Evolutionary conservation across 805 yeast genomes (phyloP), one percentile per base, ranked within the genome.

Genomic region (Metschnikowia matae): DNA sequence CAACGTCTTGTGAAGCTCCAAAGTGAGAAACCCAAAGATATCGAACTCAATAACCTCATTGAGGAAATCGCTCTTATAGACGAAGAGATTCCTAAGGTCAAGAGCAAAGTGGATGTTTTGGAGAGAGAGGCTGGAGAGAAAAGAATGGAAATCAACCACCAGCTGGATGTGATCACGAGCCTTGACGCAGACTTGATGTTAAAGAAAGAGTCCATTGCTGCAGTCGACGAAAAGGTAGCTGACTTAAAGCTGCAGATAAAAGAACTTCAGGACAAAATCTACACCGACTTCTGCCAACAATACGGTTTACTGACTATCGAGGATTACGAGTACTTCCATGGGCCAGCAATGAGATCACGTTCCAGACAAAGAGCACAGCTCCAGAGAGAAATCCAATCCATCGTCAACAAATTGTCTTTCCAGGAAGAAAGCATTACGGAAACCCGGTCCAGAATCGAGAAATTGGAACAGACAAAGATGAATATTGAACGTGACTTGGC

Each of bases 281-380:
- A 82, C 61, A 44, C 62, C 8, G 75, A 65, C 0, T 87, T 90
- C 61, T 84, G 91, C 50, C 48, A 61, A 1, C 71, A 67, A 49
- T 67, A 84, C 47, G 81, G 82, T 0, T 81, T 89, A 57, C 63
- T 68, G 6, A 66, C 70, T 32, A 81, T 89, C 37, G 72, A 76
- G 43, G 89, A 85, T 33, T 90, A 86, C 62, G 97, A 90, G 63
- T 71, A 70, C 40, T 71, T 80, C 11, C 87, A 84, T 48, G 91
- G 92, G 5, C 70, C 80, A 4, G 66, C 78, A 3, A 60, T 79
- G 45, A 73, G 87, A 60, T 73, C 74, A 32, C 80, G 81, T 47
- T 73, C 83, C 1, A 81, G 80, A 52, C 89, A 85, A 60, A 71
- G 83, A 41, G 74, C 86, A 1, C 82, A 82, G 54, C 79, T 79